phyloP scores from a whole-genome alignment of 2,329 filamentous ascomycete species.

The Penicillium sp. region DNA sequence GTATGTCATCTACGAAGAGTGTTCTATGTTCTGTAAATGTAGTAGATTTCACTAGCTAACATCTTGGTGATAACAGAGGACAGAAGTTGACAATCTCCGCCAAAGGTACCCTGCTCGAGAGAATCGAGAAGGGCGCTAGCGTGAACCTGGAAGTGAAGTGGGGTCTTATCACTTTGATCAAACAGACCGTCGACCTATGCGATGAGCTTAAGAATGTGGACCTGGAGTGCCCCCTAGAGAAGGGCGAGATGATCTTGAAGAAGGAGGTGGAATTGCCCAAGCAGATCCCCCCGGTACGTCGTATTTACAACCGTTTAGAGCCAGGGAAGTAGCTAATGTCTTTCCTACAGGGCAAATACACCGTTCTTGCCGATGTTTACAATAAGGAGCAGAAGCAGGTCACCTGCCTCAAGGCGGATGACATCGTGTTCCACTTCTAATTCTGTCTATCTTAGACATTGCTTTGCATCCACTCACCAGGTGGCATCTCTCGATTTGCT shows the following conservation, averaged over 20 bases:
- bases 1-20: conserved; percentile 55
- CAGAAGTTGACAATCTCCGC: conserved; percentile 74
- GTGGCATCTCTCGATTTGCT: conserved; percentile 13
- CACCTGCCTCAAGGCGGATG: conserved; percentile 75
- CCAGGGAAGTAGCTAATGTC: conserved; percentile 7
- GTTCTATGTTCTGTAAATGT: background rate
- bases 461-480: conserved; percentile 16
- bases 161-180: conserved; percentile 85
- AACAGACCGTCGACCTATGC: conserved; percentile 77
- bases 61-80: conserved; percentile 57
- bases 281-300: conserved; percentile 82
- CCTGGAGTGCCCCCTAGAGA: conserved; percentile 80
- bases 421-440: conserved; percentile 33
- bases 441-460: conserved; percentile 1
- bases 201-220: conserved; percentile 87
- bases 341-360: conserved; percentile 73
- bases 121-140: conserved; percentile 74
- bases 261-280: conserved; percentile 83
- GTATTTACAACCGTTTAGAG: background rate
- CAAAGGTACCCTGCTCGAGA: conserved; percentile 68
- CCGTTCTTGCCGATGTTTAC: conserved; percentile 80
- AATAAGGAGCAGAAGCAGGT: conserved; percentile 70
- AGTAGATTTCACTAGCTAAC: conserved; percentile 11
- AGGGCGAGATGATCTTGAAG: conserved; percentile 68
- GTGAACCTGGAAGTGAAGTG: conserved; percentile 87